Evolutionary conservation across 306 rosid genomes (phyloP), one percentile per base, ranked within the genome.

Genomic region (Vachellia pachyceras): DNA sequence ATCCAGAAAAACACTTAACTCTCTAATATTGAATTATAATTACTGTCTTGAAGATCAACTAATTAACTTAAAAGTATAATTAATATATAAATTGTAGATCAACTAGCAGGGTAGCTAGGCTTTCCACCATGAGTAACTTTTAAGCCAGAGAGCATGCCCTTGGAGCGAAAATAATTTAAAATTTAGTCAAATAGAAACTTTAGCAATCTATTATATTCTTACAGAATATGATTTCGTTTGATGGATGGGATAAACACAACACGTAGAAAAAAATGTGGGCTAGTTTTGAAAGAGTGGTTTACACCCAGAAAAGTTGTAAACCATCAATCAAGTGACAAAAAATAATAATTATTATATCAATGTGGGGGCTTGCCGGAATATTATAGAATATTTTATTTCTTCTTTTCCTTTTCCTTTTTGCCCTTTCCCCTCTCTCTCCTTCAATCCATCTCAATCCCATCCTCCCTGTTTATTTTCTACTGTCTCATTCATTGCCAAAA

Each of bases 291-390:
- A 67, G 77, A 86, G 89, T 76, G 82, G 78, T 68, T 77, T 72
- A 77, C 89, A 77, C 73, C 82, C 41, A 42, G 60, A 83, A 14
- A 79, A 77, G 78, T 77, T 73, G 85, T 49, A 76, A 76, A 79
- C 3, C 23, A 42, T 71, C 80, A 77, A 66, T 49, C 55, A 33
- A 52, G 25, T n/a, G 12, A 55, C 63, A 55, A 20, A 47, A 47
- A 5, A 50, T 50, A 50, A 54, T n/a, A n/a, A 55, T n/a, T 46
- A n/a, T n/a, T n/a, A 81, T 58, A 68, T 49, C 29, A 69, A 11
- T 17, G 85, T 80, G 83, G 85, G 86, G 85, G 20, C 82, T 40
- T 58, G 36, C 37, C 10, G 45, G 46, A 36, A n/a, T 68, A 68
- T 6, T 29, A 76, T 45, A 49, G 15, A 45, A 67, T 61, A 57